Percentiles rank a stretch among this genome's conserved stretches.
These are phyloP conservation scores for Lachancea lanzarotensis DNA, from an alignment of 805 yeast species.

Conservation along the genomic window DNA sequence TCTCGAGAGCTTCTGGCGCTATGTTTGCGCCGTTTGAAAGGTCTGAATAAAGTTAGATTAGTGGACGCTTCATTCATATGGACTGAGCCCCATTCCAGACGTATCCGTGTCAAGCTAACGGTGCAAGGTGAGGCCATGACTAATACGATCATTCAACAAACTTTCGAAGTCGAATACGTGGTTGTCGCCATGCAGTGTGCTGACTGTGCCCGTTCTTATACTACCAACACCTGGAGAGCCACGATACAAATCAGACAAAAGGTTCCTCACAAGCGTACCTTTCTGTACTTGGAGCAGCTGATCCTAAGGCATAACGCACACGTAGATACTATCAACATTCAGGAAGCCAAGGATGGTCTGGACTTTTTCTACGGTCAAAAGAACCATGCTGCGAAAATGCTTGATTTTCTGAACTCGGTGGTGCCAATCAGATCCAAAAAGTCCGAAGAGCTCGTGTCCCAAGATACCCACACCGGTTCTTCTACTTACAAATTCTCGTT, in stretches of 20 bases:
- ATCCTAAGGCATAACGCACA: constrained; percentile 91
- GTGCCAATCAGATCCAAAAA: constrained; percentile 78
- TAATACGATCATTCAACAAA: constrained; percentile 87
- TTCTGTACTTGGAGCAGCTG: constrained; percentile 89
- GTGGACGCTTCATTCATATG: constrained; percentile 93
- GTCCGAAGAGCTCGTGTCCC: constrained; percentile 86
- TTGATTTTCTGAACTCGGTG: constrained; percentile 79
- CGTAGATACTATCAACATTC: constrained; percentile 85
- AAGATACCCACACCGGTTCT: constrained; percentile 86
- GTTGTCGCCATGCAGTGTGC: constrained; percentile 97
- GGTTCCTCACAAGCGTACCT: constrained; percentile 94
- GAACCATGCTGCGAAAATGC: constrained; percentile 90
- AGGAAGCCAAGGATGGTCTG: constrained; percentile 88
- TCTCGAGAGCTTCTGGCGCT: constrained; percentile 88
- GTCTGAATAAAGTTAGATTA: constrained; percentile 76
- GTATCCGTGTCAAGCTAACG: constrained; percentile 83
- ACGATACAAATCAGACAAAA: constrained; percentile 96
- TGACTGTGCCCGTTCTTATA: constrained; percentile 95
- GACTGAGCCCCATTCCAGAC: constrained; percentile 99
- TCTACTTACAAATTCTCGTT: constrained; percentile 84
- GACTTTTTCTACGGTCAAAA: constrained; percentile 87
- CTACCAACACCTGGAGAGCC: constrained; percentile 97
- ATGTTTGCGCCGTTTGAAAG: constrained; percentile 81
- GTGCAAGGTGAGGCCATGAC: constrained; percentile 96
- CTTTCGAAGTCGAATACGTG: constrained; percentile 87